Evolutionary conservation across 1,284 basidiomycete species (phyloP), one percentile per base, ranked within the genome.

Genomic region (Ganoderma leucocontextum): DNA sequence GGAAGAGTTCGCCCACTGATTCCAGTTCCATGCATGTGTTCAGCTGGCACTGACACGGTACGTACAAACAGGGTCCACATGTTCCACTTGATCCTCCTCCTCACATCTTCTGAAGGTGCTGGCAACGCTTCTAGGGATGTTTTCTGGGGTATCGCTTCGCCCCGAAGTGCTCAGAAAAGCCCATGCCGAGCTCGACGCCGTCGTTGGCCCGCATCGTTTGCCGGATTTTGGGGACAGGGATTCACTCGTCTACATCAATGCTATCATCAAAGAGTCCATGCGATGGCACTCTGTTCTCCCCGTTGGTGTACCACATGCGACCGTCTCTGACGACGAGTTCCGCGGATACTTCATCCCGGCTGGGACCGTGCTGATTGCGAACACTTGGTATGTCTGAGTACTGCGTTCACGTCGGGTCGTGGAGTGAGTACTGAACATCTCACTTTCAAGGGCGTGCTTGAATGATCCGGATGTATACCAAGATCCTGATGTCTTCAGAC

Each of bases 401-500:
- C 15, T 67, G 74, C 35, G 13, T 15, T 60, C 7, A 8, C 13
- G 15, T 22, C 22, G 5, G 17, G 7, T n/a, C 17, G n/a, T 22
- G 12, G 9, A 22, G n/a, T 9, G 15, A 9, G 4, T 15, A 13
- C 22, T 38, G 17, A 44, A 15, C 44, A 5, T 4, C 39, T 12
- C 10, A 25, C 41, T 8, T 9, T 42, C 2, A 49, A 73, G 72
- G 70, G 57, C 62, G 6, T 70, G 73, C 39, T 52, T 73, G 44
- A 70, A 70, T 41, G 70, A 75, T 57, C 67, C 73, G 5, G 58
- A 84, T 2, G 82, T 68, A 79, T 80, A 10, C 83, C 83, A 53
- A 79, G 82, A 79, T 79, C 79, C 47, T 79, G 83, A 69, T 78
- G 81, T 33, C 4, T 74, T 75, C 59, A 38, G 39, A 1, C 74